Base-by-base conservation (phyloP, 202 grass and related monocot species). In the Elaeis oleifera region DNA sequence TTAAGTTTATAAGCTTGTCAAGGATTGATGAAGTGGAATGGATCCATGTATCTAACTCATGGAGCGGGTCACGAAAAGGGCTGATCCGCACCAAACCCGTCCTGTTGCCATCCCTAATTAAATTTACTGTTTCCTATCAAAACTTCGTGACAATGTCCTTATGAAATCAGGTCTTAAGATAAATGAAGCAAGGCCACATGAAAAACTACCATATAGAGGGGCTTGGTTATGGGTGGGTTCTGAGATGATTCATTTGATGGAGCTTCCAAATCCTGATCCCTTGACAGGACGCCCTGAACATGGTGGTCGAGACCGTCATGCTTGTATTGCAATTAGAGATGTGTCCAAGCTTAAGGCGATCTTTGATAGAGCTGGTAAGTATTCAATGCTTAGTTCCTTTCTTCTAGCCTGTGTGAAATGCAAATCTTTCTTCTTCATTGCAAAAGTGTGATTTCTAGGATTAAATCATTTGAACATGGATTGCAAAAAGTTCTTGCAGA, bases 221-320 rank as follows among this genome's bases (percentile, higher is more conserved):
- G 95, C 85, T 70, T 99, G 88, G 85, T 79, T 99, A 36, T 99
- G 88, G 95, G 88, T 99, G 56, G 95, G 95, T 65, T 89, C 85
- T 24, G 95, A 94, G 78, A 99, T 94, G 95, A 99, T 99, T 74
- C 95, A 99, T 56, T 87, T 99, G 75, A 94, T 99, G 95, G 88
- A 94, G 73, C 61, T 94, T 23, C 88, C 87, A 29, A 90, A 99
- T 75, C 88, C 94, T 18, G 95, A 99, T 78, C 85, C 95, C 44
- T 67, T 99, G 52, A 87, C 78, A 25, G 95, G 95, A 27, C 80
- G 95, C 36, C 88, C 95, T 44, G 91, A 90, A 78, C 91, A 96
- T 26, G 91, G 91, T 0, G 91, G 91, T 26, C 76, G 87, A 55
- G 95, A 99, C 75, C 88, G 85, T 36, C 94, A 99, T 69, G 80